Base-by-base conservation (phyloP, 257 asterid genomes). In the Ligustrum vulgare region DNA sequence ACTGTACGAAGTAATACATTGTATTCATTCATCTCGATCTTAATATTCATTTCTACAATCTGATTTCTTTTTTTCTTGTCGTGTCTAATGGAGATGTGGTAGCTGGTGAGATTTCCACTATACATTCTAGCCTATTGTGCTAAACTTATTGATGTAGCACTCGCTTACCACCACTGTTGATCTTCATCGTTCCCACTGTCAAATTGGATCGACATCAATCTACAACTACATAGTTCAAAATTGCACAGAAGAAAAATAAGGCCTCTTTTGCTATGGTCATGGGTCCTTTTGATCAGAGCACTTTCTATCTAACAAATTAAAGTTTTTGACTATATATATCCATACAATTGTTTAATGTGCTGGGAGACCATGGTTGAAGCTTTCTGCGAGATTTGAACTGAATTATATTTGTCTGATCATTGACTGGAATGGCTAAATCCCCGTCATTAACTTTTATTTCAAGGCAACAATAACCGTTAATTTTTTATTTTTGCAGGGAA, bases 401-500 rank as follows among this genome's bases (percentile, higher is more conserved):
- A 18, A n/a, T 54, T 22, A 54, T 18, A 5, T 51, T 6, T 54
- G 7, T 54, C 20, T 54, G 25, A 54, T 18, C 51, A 43, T 51
- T n/a, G 3, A 54, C 31, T 54, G 10, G 63, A 54, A n/a, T 20
- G 63, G 63, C 13, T 18, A 54, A 54, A 4, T 54, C 31, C 51
- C 51, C 51, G 2, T 4, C 16, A 1, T 39, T 39, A 39, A 8
- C 45, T 39, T 8, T 39, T 47, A 47, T 47, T 13, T 13, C 56
- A 47, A 47, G 16, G 16, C 2, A 15, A 47, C 56, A 47, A 47
- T 15, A n/a, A 58, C 1, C 31, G 22, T 2, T 32, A 23, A 22
- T 70, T 74, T 74, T 72, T 36, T 28, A 72, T 74, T 77, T 77
- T 25, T 54, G 77, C 86, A 91, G 98, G 98, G 93, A 84, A 82